Base-by-base conservation (phyloP, 1,284 basidiomycete genomes). In the Cryptococcus jaspeensis region DNA sequence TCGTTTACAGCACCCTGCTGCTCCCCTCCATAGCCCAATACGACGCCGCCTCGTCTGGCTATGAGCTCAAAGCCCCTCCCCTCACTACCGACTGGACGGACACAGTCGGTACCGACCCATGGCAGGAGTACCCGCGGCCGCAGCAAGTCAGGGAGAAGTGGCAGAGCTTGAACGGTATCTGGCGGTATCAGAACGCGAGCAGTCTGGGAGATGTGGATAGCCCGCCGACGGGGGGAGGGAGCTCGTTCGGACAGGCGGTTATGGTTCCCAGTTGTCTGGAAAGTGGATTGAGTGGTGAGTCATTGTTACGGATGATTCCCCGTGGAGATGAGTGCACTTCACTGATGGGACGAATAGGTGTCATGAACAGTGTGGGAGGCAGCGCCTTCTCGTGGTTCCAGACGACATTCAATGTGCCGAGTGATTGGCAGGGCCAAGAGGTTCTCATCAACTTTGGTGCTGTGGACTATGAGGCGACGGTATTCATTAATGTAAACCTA, bases 241-340 rank as follows among this genome's bases (percentile, higher is more conserved):
- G 50, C 7, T 32, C 42, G 22, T 57, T 52, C n/a, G 55, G 50
- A 2, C 32, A 53, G 18, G 44, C 50, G 1, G 59, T 65, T 12
- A 48, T 65, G 56, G 52, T 63, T 32, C 63, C 63, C n/a, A 57
- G 56, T 42, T 65, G 63, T 55, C 47, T 65, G 20, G 63, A 65
- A 45, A 55, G 52, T 50, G 63, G 53, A n/a, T 32, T 65, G 20
- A 63, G 61, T 50, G 63, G 63, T 63, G 23, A 39, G 56, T 58
- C 6, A 0, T 5, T 43, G 32, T 40, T 35, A 40, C 16, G n/a
- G 23, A 39, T 36, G 6, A 49, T 44, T n/a, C n/a, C n/a, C n/a
- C n/a, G n/a, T n/a, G n/a, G n/a, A n/a, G n/a, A n/a, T n/a, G n/a
- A n/a, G n/a, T n/a, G n/a, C n/a, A n/a, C n/a, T n/a, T n/a, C n/a